Percentiles rank a stretch among this genome's conserved stretches.
These are phyloP conservation scores for Mariannaea elegans DNA, from an alignment of 2,329 filamentous ascomycete genomes.

Conservation along the genomic window DNA sequence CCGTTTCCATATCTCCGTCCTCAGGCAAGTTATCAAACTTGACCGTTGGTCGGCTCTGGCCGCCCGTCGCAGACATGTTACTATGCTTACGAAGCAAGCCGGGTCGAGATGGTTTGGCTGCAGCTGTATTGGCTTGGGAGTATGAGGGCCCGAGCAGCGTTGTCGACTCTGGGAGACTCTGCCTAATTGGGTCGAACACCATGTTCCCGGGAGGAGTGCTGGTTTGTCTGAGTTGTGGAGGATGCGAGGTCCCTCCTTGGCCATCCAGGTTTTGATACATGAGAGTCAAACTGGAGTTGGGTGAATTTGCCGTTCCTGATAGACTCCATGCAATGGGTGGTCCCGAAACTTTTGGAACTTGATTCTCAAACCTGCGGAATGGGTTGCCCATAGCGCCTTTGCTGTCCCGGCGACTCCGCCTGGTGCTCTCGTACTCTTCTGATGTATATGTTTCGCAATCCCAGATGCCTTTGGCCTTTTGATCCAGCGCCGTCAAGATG, in stretches of 20 bases:
- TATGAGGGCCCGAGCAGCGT: slow-evolving; percentile 60
- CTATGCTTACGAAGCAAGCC: slow-evolving; percentile 38
- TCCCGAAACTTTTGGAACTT: slow-evolving; percentile 55
- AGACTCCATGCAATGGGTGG: slow-evolving; percentile 81
- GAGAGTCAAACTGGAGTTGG: slow-evolving; percentile 82
- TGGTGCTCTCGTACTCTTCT: slow-evolving; percentile 81
- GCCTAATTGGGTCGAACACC: slow-evolving; percentile 68
- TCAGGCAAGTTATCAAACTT: slow-evolving; percentile 43
- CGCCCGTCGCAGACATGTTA: slow-evolving; percentile 29
- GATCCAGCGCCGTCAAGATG: slow-evolving; percentile 85
- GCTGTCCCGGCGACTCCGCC: slow-evolving; percentile 58
- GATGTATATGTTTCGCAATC: slow-evolving; percentile 74
- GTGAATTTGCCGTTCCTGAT: slow-evolving; percentile 87
- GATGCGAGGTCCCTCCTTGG: slow-evolving; percentile 13
- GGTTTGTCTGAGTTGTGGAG: slow-evolving; percentile 43
- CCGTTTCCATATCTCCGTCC: slow-evolving; percentile 41
- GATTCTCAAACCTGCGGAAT: slow-evolving; percentile 56
- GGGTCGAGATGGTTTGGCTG: slow-evolving; percentile 55
- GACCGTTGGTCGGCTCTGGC: slow-evolving; percentile 35
- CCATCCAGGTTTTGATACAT: slow-evolving; percentile 70
- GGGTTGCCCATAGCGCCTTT: slow-evolving; percentile 46
- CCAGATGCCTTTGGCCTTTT: slow-evolving; percentile 86
- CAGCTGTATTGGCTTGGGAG: slow-evolving; percentile 59
- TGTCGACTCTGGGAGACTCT: slow-evolving; percentile 59
- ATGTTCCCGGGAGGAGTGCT: slow-evolving; percentile 65